A percentile compares a stretch with the other conserved stretches of the same genome.
phyloP scores from a whole-genome alignment of 805 yeast species.

The Yueomyces sinensis region DNA sequence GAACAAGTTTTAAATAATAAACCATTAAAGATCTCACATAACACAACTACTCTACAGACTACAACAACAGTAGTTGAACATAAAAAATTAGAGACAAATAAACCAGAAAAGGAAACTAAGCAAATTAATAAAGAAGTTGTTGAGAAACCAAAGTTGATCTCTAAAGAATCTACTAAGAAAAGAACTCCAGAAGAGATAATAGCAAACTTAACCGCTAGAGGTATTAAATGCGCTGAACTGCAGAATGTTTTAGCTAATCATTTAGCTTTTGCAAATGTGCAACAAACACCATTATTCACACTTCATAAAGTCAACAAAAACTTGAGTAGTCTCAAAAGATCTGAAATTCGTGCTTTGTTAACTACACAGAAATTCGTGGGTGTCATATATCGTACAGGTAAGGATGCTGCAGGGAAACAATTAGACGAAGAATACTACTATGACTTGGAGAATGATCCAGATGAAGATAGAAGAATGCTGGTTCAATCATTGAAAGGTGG shows the following conservation, averaged over 20 bases:
- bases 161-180: background rate
- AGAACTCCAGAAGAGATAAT: slow-evolving; percentile 3
- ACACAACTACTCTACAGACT: too few species aligned
- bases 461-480: slow-evolving; percentile 50
- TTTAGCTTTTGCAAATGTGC: slow-evolving; percentile 77
- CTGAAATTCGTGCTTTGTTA: slow-evolving; percentile 33
- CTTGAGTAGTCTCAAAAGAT: slow-evolving; percentile 33
- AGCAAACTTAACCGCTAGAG: slow-evolving; percentile 7
- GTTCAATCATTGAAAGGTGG: slow-evolving; percentile 71
- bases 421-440: slow-evolving; percentile 91
- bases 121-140: too few species aligned
- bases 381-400: slow-evolving; percentile 77
- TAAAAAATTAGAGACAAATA: too few species aligned
- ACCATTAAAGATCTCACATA: too few species aligned
- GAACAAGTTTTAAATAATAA: too few species aligned
- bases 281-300: slow-evolving; percentile 74
- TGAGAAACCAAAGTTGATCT: background rate
- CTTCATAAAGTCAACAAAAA: slow-evolving; percentile 48
- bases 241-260: slow-evolving; percentile 65
- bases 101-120: too few species aligned
- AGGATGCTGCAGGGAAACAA: slow-evolving; percentile 93
- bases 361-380: slow-evolving; percentile 52
- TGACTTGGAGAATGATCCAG: slow-evolving; percentile 69
- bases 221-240: slow-evolving; percentile 37
- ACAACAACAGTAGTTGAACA: too few species aligned